phyloP scores from a whole-genome alignment of 106 monocot genomes.

The Amphibolis antarctica region DNA sequence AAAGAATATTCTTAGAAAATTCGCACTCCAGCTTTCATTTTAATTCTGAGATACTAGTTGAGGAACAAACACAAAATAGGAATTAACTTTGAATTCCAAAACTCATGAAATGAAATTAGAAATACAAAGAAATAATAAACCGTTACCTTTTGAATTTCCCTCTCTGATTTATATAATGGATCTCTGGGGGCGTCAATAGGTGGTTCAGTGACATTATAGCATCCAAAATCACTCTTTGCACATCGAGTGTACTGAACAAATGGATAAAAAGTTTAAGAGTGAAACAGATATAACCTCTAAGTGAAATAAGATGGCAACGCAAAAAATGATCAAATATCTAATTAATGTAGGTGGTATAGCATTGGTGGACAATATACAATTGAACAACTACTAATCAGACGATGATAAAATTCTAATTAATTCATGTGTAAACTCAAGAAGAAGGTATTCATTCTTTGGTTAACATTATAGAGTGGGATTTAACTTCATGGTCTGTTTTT shows the following conservation, averaged over 20 bases:
- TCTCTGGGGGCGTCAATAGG: slow-evolving; percentile 79
- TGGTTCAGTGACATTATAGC: slow-evolving; percentile 78
- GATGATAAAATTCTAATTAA: no score
- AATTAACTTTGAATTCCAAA: not conserved
- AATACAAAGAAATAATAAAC: not conserved
- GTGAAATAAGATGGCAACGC: not conserved
- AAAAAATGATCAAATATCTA: not conserved
- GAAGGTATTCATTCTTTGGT: no score
- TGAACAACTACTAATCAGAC: no score
- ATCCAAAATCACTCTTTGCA: slow-evolving; percentile 66
- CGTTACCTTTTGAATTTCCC: slow-evolving; percentile 65
- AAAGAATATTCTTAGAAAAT: no score
- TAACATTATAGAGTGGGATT: no score
- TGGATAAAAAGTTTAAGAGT: not conserved
- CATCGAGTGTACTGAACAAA: slow-evolving; percentile 58
- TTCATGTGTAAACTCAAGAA: no score
- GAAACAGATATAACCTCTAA: not conserved
- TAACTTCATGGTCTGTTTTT: no score
- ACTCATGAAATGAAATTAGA: not conserved
- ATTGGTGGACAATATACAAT: no score
- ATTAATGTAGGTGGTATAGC: no score
- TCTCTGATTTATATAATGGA: slow-evolving; percentile 75
- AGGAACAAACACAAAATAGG: no score
- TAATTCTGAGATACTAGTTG: no score
- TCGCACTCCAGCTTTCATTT: no score